phyloP scores from a whole-genome alignment of 768 basidiomycete genomes.

The Boletus edulis region DNA sequence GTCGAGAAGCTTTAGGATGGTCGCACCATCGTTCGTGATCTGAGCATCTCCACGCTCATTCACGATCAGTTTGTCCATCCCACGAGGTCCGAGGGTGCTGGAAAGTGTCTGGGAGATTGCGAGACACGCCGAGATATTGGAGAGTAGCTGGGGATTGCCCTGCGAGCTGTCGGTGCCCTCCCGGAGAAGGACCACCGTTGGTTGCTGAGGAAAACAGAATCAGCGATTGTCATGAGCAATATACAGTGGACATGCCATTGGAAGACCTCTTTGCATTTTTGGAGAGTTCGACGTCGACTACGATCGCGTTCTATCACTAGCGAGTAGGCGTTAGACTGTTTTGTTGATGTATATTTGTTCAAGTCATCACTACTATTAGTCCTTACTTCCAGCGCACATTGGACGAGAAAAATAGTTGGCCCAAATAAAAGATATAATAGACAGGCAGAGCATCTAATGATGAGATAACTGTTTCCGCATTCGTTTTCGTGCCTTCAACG shows the following conservation, averaged over 20 bases:
- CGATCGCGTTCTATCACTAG: conserved; percentile 5
- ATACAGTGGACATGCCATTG: conserved; percentile 53
- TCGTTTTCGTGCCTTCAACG: conserved; percentile 30
- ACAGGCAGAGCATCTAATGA: background rate
- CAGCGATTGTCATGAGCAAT: conserved; percentile 6
- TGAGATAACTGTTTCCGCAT: conserved; percentile 8
- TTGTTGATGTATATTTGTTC: conserved; percentile 24
- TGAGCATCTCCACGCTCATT: conserved; percentile 92
- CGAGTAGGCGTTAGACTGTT: background rate
- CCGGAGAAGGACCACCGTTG: conserved; percentile 91
- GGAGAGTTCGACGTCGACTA: conserved; percentile 8
- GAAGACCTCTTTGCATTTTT: conserved; percentile 84
- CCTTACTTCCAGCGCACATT: no score
- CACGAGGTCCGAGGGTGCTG: conserved; percentile 94
- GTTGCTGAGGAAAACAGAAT: conserved; percentile 63
- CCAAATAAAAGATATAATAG: background rate
- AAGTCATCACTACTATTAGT: background rate
- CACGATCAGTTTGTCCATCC: conserved; percentile 99
- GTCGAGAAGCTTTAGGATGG: conserved; percentile 94
- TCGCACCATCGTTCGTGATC: conserved; percentile 99
- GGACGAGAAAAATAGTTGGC: background rate
- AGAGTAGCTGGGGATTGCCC: conserved; percentile 87
- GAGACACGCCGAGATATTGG: conserved; percentile 95
- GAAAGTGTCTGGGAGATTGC: conserved; percentile 90
- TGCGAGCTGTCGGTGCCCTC: conserved; percentile 97